Percentiles rank a stretch among this genome's conserved stretches.
Evolutionary conservation across 805 yeast genomes (phyloP).

Genomic region (Myxozyma monticola): DNA sequence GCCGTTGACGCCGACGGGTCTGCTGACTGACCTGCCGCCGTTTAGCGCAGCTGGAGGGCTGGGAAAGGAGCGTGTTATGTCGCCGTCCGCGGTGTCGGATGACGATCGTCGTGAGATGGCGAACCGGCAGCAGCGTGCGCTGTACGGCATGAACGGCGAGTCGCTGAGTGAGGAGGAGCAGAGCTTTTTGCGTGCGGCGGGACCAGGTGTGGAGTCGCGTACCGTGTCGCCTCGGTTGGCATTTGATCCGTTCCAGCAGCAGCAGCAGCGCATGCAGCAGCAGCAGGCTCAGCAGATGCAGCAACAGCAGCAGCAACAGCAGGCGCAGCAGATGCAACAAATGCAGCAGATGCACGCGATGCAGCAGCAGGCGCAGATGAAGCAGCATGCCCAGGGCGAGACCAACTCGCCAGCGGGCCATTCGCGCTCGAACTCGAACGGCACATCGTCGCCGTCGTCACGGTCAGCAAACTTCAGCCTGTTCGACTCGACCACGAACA

Average conservation of each 20-base stretch:
- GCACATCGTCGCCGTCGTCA: slow-evolving; percentile 31
- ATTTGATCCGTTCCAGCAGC: slow-evolving; percentile 30
- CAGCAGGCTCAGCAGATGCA: slow-evolving; percentile 14
- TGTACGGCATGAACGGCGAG: slow-evolving; percentile 23
- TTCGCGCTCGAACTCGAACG: slow-evolving; percentile 30
- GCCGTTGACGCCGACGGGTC: slow-evolving; percentile 10
- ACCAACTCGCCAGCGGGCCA: slow-evolving; percentile 22
- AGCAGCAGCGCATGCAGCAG: slow-evolving; percentile 11
- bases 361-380: slow-evolving; percentile 7
- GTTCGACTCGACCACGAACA: slow-evolving; percentile 26
- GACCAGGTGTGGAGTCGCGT: slow-evolving; percentile 21
- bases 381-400: slow-evolving; percentile 5
- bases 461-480: slow-evolving; percentile 31
- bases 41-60: slow-evolving; percentile 14
- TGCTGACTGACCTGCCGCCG: slow-evolving; percentile 22
- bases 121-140: slow-evolving; percentile 30
- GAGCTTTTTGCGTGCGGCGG: slow-evolving; percentile 14
- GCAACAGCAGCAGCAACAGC: slow-evolving; percentile 3
- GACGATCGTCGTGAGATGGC: slow-evolving; percentile 31
- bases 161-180: slow-evolving; percentile 20
- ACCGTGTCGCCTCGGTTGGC: slow-evolving; percentile 29
- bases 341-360: slow-evolving; percentile 10
- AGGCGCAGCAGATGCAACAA: slow-evolving; percentile 4
- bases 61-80: slow-evolving; percentile 27
- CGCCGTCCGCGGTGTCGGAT: slow-evolving; percentile 29